Evolutionary conservation across 2,329 filamentous ascomycete species (phyloP), one percentile per base, ranked within the genome.

Genomic region (Mycosphaerella arachidis): DNA sequence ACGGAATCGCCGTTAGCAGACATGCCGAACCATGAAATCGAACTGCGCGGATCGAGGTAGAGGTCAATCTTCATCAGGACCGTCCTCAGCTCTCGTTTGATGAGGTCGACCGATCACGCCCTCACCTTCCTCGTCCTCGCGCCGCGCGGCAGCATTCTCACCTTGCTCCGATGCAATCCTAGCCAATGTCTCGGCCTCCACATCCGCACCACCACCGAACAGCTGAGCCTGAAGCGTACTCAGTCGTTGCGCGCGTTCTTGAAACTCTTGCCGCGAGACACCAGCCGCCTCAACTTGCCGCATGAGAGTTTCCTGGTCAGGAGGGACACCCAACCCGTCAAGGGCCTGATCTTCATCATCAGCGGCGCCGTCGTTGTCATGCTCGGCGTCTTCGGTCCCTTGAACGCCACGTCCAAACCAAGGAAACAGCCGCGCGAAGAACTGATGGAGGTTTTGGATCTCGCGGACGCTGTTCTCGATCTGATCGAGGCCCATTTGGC

Each of bases 351-450:
- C 33, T 27, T 37, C 51, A 10, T 43, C 43, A 2, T 50, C 59
- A 12, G 46, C 51, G 35, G 29, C 64, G 52, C 31, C 63, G 8
- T n/a, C 59, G 4, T 55, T 40, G 5, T 33, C 63, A 51, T 48
- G 57, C n/a, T 55, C 55, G 12, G 53, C 56, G 3, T 54, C 53
- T 20, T 50, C 57, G n/a, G 46, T 55, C 4, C 46, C 40, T 55
- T 18, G 58, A 59, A 27, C 30, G n/a, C 50, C 50, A 55, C 53
- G 51, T 60, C 63, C 60, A 55, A 70, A 69, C 69, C 71, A 70
- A 0, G 71, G 70, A 53, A 71, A 72, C 1, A 71, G 61, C 7
- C 66, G 61, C 1, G 64, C 50, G 57, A 72, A 73, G 60, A 71
- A 72, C 20, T 57, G 57, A 20, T 67, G 63, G 5, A 73, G 63